Evolutionary conservation across 306 rosid species (phyloP).

Genomic region (Sechiopsis laciniata): DNA sequence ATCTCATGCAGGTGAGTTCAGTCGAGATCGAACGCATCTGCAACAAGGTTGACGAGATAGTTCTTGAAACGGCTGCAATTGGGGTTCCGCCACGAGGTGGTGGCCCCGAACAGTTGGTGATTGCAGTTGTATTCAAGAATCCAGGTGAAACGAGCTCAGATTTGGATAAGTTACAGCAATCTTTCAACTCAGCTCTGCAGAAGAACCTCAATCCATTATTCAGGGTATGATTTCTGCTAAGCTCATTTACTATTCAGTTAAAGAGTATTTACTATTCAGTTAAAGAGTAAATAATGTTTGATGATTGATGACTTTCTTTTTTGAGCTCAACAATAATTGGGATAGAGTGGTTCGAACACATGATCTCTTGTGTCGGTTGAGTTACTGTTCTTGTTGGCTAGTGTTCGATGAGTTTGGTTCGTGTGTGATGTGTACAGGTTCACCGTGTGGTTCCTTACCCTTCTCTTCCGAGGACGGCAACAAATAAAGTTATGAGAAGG

Average conservation of each 20-base stretch:
- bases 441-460: conserved; percentile 50
- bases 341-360: too few species aligned
- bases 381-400: too few species aligned
- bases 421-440: conserved; percentile 41
- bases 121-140: conserved; percentile 64
- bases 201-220: conserved; percentile 82
- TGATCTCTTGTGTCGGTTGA: too few species aligned
- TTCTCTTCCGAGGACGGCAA: conserved; percentile 83
- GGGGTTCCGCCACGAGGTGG: conserved; percentile 85
- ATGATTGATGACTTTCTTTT: background rate
- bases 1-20: conserved; percentile 69
- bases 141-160: conserved; percentile 30
- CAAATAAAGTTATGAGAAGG: conserved; percentile 96
- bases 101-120: conserved; percentile 78
- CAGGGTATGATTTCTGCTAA: conserved; percentile 46
- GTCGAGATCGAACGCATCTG: conserved; percentile 93
- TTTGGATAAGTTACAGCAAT: conserved; percentile 39
- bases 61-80: conserved; percentile 88
- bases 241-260: too few species aligned
- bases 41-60: conserved; percentile 48
- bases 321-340: too few species aligned
- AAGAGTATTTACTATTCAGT: background rate
- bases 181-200: conserved; percentile 82
- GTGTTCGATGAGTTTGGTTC: too few species aligned
- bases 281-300: background rate